These are phyloP conservation scores for Clathrospora elynae DNA, from an alignment of 2,329 filamentous ascomycete genomes.

Conservation along the genomic window DNA sequence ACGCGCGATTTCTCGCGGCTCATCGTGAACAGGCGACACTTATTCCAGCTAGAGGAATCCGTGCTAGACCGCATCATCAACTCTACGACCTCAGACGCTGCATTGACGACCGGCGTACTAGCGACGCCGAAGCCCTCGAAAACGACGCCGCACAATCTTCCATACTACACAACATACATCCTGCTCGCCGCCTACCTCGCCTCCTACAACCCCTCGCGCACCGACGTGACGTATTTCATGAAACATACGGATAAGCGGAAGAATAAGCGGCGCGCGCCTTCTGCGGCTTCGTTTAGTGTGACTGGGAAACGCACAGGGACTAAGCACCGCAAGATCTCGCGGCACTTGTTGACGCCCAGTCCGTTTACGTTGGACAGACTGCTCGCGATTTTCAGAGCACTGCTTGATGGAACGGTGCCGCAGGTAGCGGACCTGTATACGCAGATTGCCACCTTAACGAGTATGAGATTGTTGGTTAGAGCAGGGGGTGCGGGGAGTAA, in stretches of 20 bases:
- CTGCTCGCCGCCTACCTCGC: conserved; percentile 80
- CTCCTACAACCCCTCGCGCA: conserved; percentile 76
- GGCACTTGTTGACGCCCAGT: conserved; percentile 76
- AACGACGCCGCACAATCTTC: conserved; percentile 58
- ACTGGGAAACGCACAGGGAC: conserved; percentile 24
- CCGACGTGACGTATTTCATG: conserved; percentile 76
- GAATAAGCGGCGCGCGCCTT: conserved; percentile 49
- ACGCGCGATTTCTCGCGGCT: conserved; percentile 84
- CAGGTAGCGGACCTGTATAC: conserved; percentile 56
- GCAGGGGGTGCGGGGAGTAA: conserved; percentile 61
- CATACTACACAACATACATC: conserved; percentile 73
- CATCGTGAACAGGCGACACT: conserved; percentile 69
- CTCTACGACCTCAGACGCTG: neutral
- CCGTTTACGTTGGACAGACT: conserved; percentile 79
- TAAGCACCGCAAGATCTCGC: conserved; percentile 73
- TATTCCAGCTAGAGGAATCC: conserved; percentile 75
- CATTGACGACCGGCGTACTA: conserved; percentile 4
- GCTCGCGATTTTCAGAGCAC: conserved; percentile 75
- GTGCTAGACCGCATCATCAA: conserved; percentile 66
- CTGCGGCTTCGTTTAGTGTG: conserved; percentile 22
- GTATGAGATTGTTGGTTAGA: conserved; percentile 67
- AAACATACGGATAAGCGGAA: conserved; percentile 63
- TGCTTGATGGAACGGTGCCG: conserved; percentile 56
- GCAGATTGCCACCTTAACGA: conserved; percentile 72
- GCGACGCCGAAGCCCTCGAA: conserved; percentile 17